Evolutionary conservation across 345 rosid genomes (phyloP).

Genomic region (Linum lewisii): DNA sequence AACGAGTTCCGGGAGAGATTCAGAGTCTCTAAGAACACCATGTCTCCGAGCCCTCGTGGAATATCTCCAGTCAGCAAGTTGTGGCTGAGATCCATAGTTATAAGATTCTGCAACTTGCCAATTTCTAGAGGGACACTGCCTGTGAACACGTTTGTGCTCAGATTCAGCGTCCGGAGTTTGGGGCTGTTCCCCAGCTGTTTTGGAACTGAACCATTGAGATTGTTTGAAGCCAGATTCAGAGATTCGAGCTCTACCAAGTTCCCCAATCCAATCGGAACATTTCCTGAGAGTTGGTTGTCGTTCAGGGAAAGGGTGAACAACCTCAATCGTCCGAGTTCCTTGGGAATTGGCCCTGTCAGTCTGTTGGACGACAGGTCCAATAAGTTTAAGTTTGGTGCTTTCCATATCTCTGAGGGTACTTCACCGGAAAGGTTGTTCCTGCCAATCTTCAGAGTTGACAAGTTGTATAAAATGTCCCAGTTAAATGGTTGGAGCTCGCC

Average conservation of each 20-base stretch:
- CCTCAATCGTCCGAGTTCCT: background rate
- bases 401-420: background rate
- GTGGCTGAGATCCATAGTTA: constrained; percentile 11
- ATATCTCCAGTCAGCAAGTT: constrained; percentile 11
- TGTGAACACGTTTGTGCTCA: constrained; percentile 3
- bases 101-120: background rate
- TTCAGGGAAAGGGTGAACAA: background rate
- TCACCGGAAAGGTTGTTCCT: constrained; percentile 6
- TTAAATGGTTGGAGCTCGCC: constrained; percentile 6
- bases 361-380: constrained; percentile 10
- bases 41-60: background rate
- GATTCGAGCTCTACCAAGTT: background rate
- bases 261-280: background rate
- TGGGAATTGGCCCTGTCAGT: constrained; percentile 2
- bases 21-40: background rate
- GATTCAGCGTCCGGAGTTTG: background rate
- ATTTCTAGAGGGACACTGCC: constrained; percentile 5
- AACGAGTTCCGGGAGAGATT: constrained; percentile 10
- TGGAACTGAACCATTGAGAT: constrained; percentile 6
- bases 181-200: constrained; percentile 4
- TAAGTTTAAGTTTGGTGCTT: background rate
- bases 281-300: constrained; percentile 1
- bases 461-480: constrained; percentile 1
- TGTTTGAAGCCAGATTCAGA: constrained; percentile 9
- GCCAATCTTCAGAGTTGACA: constrained; percentile 1